These are phyloP conservation scores for Chamaenerion angustifolium DNA, from an alignment of 345 rosid genomes.

Conservation along the genomic window DNA sequence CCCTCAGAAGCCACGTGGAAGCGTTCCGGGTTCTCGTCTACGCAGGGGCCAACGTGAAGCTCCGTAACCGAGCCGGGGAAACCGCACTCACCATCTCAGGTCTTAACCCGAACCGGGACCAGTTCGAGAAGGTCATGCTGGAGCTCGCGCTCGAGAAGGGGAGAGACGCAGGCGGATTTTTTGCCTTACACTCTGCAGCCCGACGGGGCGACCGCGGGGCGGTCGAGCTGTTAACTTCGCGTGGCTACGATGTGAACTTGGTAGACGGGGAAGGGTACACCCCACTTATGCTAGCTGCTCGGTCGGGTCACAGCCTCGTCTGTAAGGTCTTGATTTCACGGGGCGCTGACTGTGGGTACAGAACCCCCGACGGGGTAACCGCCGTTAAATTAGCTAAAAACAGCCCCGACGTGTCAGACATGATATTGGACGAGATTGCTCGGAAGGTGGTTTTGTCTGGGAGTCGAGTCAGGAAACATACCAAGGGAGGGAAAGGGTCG, in stretches of 20 bases:
- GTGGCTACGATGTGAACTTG: slow-evolving; percentile 59
- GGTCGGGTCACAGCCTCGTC: slow-evolving; percentile 49
- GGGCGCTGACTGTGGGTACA: slow-evolving; percentile 51
- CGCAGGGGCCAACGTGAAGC: slow-evolving; percentile 88
- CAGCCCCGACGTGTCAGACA: slow-evolving; percentile 23
- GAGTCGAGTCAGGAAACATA: slow-evolving; percentile 50
- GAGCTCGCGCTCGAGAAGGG: slow-evolving; percentile 85
- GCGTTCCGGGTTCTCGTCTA: slow-evolving; percentile 60
- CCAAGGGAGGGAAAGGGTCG: slow-evolving; percentile 66
- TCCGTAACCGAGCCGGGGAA: slow-evolving; percentile 51
- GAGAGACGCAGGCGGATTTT: slow-evolving; percentile 61
- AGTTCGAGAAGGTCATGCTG: slow-evolving; percentile 87
- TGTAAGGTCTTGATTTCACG: slow-evolving; percentile 49
- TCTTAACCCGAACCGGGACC: slow-evolving; percentile 42
- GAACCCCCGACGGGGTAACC: slow-evolving; percentile 51
- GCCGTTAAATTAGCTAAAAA: slow-evolving; percentile 47
- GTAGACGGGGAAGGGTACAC: slow-evolving; percentile 78
- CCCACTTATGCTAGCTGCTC: slow-evolving; percentile 90
- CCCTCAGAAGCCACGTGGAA: slow-evolving; percentile 64
- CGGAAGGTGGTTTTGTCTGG: slow-evolving; percentile 45
- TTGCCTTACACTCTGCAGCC: slow-evolving; percentile 89
- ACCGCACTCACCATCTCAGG: slow-evolving; percentile 63
- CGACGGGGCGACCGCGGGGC: slow-evolving; percentile 78
- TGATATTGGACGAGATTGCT: slow-evolving; percentile 62
- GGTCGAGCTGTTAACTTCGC: slow-evolving; percentile 41